These are phyloP conservation scores for Bremia lactucae DNA, from an alignment of 352 stramenopile genomes.

Conservation along the genomic window DNA sequence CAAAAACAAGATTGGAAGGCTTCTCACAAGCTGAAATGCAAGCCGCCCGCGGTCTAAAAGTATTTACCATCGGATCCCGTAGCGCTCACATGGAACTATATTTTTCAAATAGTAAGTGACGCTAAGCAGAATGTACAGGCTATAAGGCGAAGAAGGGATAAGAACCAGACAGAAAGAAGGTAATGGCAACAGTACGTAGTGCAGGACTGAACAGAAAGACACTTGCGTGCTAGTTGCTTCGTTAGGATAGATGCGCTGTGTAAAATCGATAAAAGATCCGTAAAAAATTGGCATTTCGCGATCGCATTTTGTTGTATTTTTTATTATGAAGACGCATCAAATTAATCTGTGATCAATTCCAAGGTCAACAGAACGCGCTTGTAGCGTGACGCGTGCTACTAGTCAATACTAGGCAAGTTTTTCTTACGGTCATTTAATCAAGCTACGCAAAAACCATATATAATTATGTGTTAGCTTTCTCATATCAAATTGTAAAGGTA, in stretches of 20 bases:
- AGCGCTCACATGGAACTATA: slow-evolving; percentile 9
- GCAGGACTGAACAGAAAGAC: slow-evolving; percentile 12
- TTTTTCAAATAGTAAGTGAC: slow-evolving; percentile 7
- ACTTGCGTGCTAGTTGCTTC: slow-evolving; percentile 18
- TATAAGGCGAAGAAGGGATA: slow-evolving; percentile 2
- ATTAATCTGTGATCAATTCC: no score
- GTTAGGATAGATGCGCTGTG: slow-evolving; percentile 31
- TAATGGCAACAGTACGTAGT: slow-evolving; percentile 9
- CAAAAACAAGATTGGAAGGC: slow-evolving; percentile 86
- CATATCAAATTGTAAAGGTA: no score
- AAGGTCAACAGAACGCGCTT: no score
- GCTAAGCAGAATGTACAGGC: slow-evolving; percentile 13
- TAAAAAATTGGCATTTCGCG: no score
- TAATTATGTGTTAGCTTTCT: no score
- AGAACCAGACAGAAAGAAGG: slow-evolving; percentile 13
- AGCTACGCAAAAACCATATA: no score
- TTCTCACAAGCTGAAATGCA: slow-evolving; percentile 80
- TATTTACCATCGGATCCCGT: no score
- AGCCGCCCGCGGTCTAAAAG: slow-evolving; percentile 34
- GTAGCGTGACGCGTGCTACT: no score
- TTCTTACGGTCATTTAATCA: no score
- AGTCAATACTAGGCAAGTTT: no score
- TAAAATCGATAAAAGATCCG: slow-evolving; percentile 21
- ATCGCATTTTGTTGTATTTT: no score
- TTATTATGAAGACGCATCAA: no score